A percentile compares a stretch with the other conserved stretches of the same genome.
Conservation (phyloP, 345 rosid species). For the Syzygium grande region DNA sequence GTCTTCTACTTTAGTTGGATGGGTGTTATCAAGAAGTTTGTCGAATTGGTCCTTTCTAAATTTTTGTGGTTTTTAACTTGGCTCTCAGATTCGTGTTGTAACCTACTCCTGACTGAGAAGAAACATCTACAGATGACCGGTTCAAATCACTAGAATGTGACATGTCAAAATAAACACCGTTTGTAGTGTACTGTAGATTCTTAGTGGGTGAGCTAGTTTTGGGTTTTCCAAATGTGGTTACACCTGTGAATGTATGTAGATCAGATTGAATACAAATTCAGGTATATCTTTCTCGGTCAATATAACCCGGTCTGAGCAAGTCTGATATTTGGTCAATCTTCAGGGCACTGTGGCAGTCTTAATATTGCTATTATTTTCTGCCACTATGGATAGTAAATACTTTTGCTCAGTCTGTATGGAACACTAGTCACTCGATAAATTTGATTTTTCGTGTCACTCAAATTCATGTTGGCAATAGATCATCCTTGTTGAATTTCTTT, state of each 20-base stretch:
- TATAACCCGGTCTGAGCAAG: neutral
- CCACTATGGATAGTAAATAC: neutral
- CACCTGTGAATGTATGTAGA: neutral
- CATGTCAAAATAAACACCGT: neutral
- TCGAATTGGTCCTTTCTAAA: neutral
- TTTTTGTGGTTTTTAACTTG: neutral
- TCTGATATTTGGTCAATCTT: neutral
- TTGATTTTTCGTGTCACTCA: neutral
- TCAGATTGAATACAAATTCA: neutral
- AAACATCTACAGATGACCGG: neutral
- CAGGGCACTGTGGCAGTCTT: neutral
- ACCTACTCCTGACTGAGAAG: neutral
- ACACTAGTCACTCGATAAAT: neutral
- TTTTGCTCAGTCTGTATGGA: neutral
- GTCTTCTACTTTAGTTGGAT: neutral
- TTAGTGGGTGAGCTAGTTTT: neutral
- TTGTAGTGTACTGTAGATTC: neutral
- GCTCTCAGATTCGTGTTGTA: neutral
- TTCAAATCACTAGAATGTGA: neutral
- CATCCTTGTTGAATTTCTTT: neutral
- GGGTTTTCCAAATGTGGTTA: neutral
- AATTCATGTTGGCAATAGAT: neutral
- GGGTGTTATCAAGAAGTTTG: neutral
- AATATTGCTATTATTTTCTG: neutral
- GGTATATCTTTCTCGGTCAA: neutral